Percentiles rank a stretch among this genome's conserved stretches.
Conservation (phyloP, 495 filamentous ascomycete genomes). For the Lineolata rhizophorae region DNA sequence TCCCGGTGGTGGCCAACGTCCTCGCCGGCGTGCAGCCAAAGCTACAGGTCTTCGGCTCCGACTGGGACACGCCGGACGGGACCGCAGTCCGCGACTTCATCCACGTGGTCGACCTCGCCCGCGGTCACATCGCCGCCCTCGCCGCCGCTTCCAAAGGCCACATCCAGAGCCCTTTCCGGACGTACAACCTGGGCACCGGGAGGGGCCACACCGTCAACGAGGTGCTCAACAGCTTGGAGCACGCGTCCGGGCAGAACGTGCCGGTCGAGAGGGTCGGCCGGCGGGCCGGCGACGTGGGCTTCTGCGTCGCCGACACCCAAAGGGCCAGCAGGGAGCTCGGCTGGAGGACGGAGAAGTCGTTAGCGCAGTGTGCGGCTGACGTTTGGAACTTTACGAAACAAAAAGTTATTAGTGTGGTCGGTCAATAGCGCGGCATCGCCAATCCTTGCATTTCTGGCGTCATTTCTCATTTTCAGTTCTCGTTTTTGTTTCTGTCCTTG, state of each 20-base stretch:
- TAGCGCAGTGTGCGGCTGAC: slow-evolving; percentile 12
- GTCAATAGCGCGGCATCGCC: no score
- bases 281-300: slow-evolving; percentile 16
- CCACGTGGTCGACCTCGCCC: slow-evolving; percentile 42
- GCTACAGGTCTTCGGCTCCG: slow-evolving; percentile 36
- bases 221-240: slow-evolving; percentile 14
- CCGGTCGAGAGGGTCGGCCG: slow-evolving; percentile 11
- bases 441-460: no score
- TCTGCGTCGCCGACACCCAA: slow-evolving; percentile 14
- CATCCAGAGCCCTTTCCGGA: slow-evolving; percentile 11
- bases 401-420: no score
- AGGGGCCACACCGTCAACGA: slow-evolving; percentile 16
- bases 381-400: slow-evolving; percentile 16
- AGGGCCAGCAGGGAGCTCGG: slow-evolving; percentile 14
- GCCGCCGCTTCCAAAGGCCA: slow-evolving; percentile 8
- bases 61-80: slow-evolving; percentile 32
- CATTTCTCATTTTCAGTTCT: no score
- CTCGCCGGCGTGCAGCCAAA: slow-evolving; percentile 29
- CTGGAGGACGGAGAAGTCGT: slow-evolving; percentile 13
- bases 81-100: slow-evolving; percentile 33
- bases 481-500: no score
- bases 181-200: slow-evolving; percentile 19
- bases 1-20: slow-evolving; percentile 37
- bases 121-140: slow-evolving; percentile 38
- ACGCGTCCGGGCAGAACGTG: slow-evolving; percentile 8